Evolutionary conservation across 2,329 filamentous ascomycete species (phyloP), one percentile per base, ranked within the genome.

Genomic region (Sphaerulina musiva): DNA sequence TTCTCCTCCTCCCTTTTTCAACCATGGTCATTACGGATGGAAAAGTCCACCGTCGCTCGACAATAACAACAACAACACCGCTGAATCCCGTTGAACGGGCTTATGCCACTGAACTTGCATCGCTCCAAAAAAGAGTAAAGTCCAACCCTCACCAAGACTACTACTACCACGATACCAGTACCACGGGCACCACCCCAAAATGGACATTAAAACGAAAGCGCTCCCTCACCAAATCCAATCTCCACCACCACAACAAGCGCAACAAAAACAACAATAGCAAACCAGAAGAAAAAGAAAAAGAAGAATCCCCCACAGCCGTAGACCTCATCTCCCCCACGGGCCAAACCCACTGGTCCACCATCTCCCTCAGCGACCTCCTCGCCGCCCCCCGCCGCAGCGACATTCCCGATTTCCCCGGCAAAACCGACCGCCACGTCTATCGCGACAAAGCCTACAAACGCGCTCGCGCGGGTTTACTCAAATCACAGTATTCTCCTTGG

Each of bases 121-220:
- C 48, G 17, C 48, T 51, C 40, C 41, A 51, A 31, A 44, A 17
- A 3, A 39, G 26, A 39, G 39, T 40, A 43, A 14, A 23, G 14
- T 38, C 32, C 3, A 29, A 31, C 14, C 6, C 34, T 26, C 44
- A 51, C 40, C 40, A 12, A 14, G 40, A 51, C 12, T 51, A 51
- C 12, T 51, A 51, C 10, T 31, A 29, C 8, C 48, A 51, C 31
- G 41, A 36, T 12, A 34, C 14, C 10, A 38, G 29, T 17, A 29
- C 48, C 4, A 17, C 32, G 8, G 48, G 48, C 11, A 34, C 48
- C 11, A 34, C 48, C 1, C 39, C 23, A 1, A 45, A 43, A 14
- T 51, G 41, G 40, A 51, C 48, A 12, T 40, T 51, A 1, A 51
- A 51, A 31, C 48, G 48, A 29, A 51, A 51, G 17, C 48, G 40